A percentile compares a stretch with the other conserved stretches of the same genome.
phyloP scores from a whole-genome alignment of 495 filamentous ascomycete genomes.

The Monascus purpureus region DNA sequence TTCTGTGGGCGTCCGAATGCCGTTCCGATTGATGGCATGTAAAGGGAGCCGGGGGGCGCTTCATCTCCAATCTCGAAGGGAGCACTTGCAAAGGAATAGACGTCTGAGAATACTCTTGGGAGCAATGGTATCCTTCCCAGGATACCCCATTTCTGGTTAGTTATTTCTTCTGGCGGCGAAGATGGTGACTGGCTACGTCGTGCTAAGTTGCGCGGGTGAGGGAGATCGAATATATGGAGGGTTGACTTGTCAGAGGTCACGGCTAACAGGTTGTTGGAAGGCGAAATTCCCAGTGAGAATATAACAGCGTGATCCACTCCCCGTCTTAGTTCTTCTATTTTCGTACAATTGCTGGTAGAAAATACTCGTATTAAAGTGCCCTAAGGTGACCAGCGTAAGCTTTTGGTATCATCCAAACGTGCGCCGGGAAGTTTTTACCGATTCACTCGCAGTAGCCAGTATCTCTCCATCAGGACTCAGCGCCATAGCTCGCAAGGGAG shows the following conservation, averaged over 20 bases:
- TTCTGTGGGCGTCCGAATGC: constrained; percentile 48
- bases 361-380: constrained; percentile 83
- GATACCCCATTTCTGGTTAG: constrained; percentile 64
- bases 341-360: constrained; percentile 60
- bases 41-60: constrained; percentile 25
- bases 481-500: constrained; percentile 62
- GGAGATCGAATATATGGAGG: constrained; percentile 80
- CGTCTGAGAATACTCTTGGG: constrained; percentile 67
- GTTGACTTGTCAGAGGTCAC: constrained; percentile 97
- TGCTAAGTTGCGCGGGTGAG: constrained; percentile 20
- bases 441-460: constrained; percentile 83
- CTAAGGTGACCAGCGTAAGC: constrained; percentile 29
- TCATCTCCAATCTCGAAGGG: constrained; percentile 74
- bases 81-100: constrained; percentile 62
- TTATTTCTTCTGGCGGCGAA: constrained; percentile 27
- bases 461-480: constrained; percentile 69
- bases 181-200: constrained; percentile 23
- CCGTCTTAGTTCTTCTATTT: constrained; percentile 69
- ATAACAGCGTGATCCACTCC: constrained; percentile 80
- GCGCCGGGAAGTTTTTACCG: too few relatives aligned
- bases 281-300: constrained; percentile 77
- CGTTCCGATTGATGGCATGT: constrained; percentile 28
- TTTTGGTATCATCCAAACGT: too few relatives aligned
- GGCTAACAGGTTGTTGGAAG: constrained; percentile 61
- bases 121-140: constrained; percentile 64